Evolutionary conservation across 1,284 basidiomycete species (phyloP).

Genomic region (Ceratobasidium sp.): DNA sequence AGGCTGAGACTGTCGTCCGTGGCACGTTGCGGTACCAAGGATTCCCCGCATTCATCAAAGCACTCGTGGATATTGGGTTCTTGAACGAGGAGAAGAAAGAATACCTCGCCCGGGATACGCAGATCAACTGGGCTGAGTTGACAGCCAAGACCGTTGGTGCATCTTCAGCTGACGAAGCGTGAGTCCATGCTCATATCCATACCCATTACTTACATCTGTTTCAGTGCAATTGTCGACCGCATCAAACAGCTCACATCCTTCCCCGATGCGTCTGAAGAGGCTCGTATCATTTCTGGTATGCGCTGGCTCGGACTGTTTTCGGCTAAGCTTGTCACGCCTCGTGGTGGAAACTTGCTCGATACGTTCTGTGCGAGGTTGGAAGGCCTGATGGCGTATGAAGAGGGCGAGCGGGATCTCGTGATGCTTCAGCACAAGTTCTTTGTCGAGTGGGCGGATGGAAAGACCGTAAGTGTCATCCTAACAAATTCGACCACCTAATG

Average conservation of each 20-base stretch:
- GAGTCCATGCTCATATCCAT: constrained; percentile 51
- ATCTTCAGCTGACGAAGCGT: constrained; percentile 78
- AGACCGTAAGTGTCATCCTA: constrained; percentile 62
- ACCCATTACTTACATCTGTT: constrained; percentile 38
- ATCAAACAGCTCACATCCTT: constrained; percentile 80
- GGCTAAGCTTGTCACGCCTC: constrained; percentile 71
- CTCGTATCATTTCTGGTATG: constrained; percentile 86
- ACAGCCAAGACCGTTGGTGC: constrained; percentile 84
- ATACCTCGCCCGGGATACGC: constrained; percentile 75
- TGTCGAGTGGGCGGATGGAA: constrained; percentile 87
- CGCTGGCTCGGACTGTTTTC: constrained; percentile 97
- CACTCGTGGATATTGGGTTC: constrained; percentile 91
- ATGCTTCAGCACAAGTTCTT: constrained; percentile 98
- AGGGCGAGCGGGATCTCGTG: constrained; percentile 94
- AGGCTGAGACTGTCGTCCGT: constrained; percentile 92
- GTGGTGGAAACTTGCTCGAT: constrained; percentile 83
- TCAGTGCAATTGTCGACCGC: constrained; percentile 73
- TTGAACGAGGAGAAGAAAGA: constrained; percentile 81
- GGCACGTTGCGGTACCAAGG: constrained; percentile 97
- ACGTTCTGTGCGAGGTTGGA: constrained; percentile 94
- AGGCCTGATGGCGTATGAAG: constrained; percentile 90
- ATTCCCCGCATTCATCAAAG: constrained; percentile 97
- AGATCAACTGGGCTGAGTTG: constrained; percentile 84
- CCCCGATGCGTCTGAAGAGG: constrained; percentile 74
- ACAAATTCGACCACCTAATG: constrained; percentile 37